phyloP scores from a whole-genome alignment of 1,139 yeast genomes.

The Pichia sp. region DNA sequence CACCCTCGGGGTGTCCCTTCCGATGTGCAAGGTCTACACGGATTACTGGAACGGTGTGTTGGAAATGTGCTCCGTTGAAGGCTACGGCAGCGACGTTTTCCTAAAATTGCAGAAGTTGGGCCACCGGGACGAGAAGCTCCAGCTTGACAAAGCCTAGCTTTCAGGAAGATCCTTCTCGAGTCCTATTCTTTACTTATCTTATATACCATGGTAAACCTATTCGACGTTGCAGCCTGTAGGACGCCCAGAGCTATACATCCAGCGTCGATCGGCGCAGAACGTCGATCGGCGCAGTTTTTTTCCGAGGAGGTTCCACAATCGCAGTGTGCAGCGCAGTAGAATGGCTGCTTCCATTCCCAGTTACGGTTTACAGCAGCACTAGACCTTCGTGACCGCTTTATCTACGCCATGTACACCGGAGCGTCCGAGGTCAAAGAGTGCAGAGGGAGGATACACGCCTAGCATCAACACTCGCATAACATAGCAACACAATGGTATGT shows the following conservation, averaged over 20 bases:
- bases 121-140: constrained; percentile 37
- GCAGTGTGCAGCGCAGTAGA: neutral
- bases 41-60: constrained; percentile 95
- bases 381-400: constrained; percentile 7
- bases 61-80: constrained; percentile 77
- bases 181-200: too few relatives aligned
- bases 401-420: neutral
- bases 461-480: constrained; percentile 1
- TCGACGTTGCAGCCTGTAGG: neutral
- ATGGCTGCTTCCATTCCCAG: constrained; percentile 6
- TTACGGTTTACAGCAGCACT: neutral
- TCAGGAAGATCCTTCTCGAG: too few relatives aligned
- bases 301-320: neutral
- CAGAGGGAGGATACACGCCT: neutral
- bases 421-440: neutral
- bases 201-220: neutral
- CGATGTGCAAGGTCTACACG: constrained; percentile 86
- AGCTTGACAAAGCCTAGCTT: constrained; percentile 63
- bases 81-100: constrained; percentile 88
- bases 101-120: constrained; percentile 77
- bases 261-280: neutral
- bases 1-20: constrained; percentile 82
- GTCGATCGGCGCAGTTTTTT: neutral
- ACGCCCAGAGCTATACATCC: too few relatives aligned
- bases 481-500: constrained; percentile 14